phyloP scores from a whole-genome alignment of 148 eudicot genomes.

The Vaccinium vitisidaea region DNA sequence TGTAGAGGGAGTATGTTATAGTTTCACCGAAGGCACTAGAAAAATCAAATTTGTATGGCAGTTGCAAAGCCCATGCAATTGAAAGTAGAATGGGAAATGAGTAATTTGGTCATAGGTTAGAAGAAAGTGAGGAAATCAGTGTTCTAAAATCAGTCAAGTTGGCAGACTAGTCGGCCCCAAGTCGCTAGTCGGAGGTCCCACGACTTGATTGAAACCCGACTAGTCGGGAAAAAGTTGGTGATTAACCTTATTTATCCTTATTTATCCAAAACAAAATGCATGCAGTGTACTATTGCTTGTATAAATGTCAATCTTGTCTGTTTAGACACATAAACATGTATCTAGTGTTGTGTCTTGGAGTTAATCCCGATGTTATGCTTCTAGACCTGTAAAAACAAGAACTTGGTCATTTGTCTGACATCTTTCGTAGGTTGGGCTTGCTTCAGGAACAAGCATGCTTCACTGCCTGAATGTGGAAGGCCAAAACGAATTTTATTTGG shows the following conservation, averaged over 20 bases:
- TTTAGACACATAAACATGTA: background rate
- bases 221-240: too few species aligned
- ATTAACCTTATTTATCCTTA: background rate
- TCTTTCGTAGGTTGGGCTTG: conserved; percentile 1
- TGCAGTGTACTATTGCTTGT: background rate
- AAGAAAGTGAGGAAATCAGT: background rate
- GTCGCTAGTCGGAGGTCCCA: too few species aligned
- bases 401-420: background rate
- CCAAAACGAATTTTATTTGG: background rate
- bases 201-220: too few species aligned
- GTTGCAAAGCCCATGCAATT: conserved; percentile 1
- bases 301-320: background rate
- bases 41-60: background rate
- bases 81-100: background rate
- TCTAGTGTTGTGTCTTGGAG: background rate
- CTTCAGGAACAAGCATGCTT: background rate
- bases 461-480: background rate
- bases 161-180: too few species aligned
- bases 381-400: background rate
- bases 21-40: background rate
- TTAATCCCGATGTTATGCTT: background rate
- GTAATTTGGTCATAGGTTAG: background rate
- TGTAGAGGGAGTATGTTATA: background rate
- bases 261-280: background rate
- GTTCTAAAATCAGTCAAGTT: too few species aligned